Evolutionary conservation across 1,139 yeast genomes (phyloP), one percentile per base, ranked within the genome.

Genomic region (Blastobotrys buckinghamii): DNA sequence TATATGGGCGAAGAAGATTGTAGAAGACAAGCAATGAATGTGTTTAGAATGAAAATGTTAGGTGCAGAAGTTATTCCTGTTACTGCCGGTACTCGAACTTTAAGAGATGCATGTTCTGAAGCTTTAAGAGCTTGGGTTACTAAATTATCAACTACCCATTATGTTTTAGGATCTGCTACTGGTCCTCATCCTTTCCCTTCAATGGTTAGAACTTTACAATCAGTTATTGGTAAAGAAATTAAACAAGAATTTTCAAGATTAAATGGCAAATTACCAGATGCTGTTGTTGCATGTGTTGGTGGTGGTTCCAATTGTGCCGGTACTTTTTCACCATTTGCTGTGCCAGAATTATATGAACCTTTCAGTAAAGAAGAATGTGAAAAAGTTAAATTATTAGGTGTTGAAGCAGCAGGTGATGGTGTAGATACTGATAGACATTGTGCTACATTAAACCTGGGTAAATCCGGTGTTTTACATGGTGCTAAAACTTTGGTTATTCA

Each of bases 161-260:
- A 92, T 67, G 84, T 90, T 54, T 95, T 92, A 48, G 99, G 99
- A 40, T 89, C 97, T 3, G 98, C 97, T 42, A 90, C 94, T 65
- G 99, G 99, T 35, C 99, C 99, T 42, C 98, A 92, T 68, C 99
- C 99, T 41, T 92, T 89, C 74, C 99, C 99, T 54, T 87, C 95
- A 15, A 78, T 92, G 67, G 99, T 92, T 33, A 84, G 97, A 73
- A 92, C 98, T 24, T 90, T 94, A 88, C 99, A 92, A 75, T 81
- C 92, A 67, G 95, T 92, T 33, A 92, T 92, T 70, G 99, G 99
- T 60, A 77, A 82, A 52, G 99, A 92, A 72, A 85, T 97, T 43
- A 89, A 86, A 70, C 83, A 85, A 66, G 96, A 92, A 72, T 90
- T 90, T 71, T 80, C 78, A 59, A 80, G 77, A 58, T 71, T 83